Conservation (phyloP, 305 asterid species). For the Fraxinus platypoda region DNA sequence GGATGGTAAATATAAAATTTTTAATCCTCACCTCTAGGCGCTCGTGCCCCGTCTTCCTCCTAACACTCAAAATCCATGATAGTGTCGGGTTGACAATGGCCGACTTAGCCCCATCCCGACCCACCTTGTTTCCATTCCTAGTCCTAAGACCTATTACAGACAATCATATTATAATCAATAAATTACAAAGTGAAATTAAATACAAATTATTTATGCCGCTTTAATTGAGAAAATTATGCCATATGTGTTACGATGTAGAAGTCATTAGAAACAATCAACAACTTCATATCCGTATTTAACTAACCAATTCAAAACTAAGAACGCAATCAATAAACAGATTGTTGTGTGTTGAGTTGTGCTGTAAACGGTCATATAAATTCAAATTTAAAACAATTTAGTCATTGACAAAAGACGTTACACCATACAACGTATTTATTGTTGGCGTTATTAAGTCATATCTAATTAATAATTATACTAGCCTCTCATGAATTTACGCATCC, state of each 20-base stretch:
- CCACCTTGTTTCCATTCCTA: background rate
- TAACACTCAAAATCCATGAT: background rate
- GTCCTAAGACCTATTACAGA: background rate
- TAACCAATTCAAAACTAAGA: background rate
- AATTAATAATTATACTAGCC: background rate
- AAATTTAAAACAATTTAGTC: background rate
- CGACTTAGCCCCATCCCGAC: background rate
- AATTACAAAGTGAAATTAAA: background rate
- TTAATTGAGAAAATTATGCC: background rate
- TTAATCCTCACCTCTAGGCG: background rate
- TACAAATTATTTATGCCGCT: background rate
- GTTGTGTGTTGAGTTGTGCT: background rate
- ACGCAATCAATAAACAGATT: background rate
- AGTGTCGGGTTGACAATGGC: background rate
- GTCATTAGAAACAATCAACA: background rate
- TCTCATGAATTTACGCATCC: background rate
- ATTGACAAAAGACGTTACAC: background rate
- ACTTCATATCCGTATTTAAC: background rate
- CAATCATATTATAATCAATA: background rate
- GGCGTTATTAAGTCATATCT: background rate
- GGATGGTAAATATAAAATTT: background rate
- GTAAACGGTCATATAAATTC: background rate
- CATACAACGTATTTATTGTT: background rate
- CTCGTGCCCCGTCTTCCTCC: background rate
- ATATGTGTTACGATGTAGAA: background rate